Base-by-base conservation (phyloP, 495 filamentous ascomycete species). In the Penicillium malachiteum region DNA sequence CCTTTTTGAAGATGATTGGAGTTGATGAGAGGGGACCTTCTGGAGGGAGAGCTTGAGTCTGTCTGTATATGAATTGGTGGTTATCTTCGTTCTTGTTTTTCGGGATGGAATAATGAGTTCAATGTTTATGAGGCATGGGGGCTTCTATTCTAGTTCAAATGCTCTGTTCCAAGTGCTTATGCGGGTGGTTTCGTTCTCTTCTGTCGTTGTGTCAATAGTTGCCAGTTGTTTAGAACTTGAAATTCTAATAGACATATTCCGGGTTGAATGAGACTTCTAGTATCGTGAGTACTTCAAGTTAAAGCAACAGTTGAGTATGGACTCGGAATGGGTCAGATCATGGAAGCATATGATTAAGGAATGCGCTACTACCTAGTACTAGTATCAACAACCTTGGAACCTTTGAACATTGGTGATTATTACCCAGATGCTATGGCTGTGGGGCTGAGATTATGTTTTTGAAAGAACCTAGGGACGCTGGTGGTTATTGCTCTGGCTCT, bases 1-100 rank as follows among this genome's bases (percentile, higher is more conserved):
- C 76, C 1, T 78, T 78, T 44, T 57, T 78, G 47, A 77, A 77
- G 52, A 70, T 71, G 54, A 63, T 75, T 46, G 72, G 69, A 9
- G 71, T 77, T 16, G 74, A 77, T 62, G 67, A 64, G 48, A 55
- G 62, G 7, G 74, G 72, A 1, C 72, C 74, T 7, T 77, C 74
- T 0, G 72, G 74, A 7, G 71, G 72, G 33, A 54, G 63, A 17
- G 18, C 35, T 17, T 52, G 12, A 44, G n/a, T n/a, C n/a, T n/a
- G n/a, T 52, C 35, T 52, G 30, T 42, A 17, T 35, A 52, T 32
- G 12, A 7, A 26, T 16, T 52, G 5, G 7, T 34, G 8, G 5
- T 9, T 10, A 37, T 37, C 8, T 37, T 37, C 12, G 9, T 37
- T 37, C 12, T 37, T 37, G 34, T 37, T 37, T 34, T 26, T 26